Percentiles rank a stretch among this genome's conserved stretches.
Conservation (phyloP, 805 yeast species). For the Ogataea methylovora region DNA sequence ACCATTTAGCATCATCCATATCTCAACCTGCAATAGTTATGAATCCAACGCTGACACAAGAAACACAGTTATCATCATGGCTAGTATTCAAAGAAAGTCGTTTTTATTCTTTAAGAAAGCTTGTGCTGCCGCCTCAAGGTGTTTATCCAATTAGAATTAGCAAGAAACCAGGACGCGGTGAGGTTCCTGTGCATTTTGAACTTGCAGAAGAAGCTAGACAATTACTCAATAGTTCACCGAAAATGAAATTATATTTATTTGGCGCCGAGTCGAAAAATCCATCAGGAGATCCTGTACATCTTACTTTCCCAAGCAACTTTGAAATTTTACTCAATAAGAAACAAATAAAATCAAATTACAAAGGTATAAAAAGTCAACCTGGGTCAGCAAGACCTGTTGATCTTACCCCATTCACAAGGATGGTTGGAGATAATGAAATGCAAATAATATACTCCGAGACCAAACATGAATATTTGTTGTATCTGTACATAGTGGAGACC, state of each 20-base stretch:
- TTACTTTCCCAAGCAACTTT: slow-evolving; percentile 66
- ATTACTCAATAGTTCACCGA: slow-evolving; percentile 23
- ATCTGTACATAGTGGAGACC: slow-evolving; percentile 51
- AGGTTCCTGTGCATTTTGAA: too few relatives aligned
- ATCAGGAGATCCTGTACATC: too few relatives aligned
- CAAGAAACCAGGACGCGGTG: too few relatives aligned
- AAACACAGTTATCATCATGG: too few relatives aligned
- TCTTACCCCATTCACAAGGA: slow-evolving; percentile 43
- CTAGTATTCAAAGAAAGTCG: too few relatives aligned
- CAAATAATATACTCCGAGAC: slow-evolving; percentile 55
- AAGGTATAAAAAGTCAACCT: slow-evolving; percentile 67
- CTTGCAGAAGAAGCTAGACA: slow-evolving; percentile 35
- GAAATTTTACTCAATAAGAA: slow-evolving; percentile 57
- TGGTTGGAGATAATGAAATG: slow-evolving; percentile 29
- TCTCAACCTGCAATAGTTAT: too few relatives aligned
- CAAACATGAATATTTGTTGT: slow-evolving; percentile 39
- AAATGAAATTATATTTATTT: slow-evolving; percentile 41
- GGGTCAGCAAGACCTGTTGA: slow-evolving; percentile 85
- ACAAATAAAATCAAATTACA: slow-evolving; percentile 44
- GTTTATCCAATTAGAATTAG: too few relatives aligned
- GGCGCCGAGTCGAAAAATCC: too few relatives aligned
- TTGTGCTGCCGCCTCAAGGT: too few relatives aligned
- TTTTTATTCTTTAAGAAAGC: too few relatives aligned
- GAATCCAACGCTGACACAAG: too few relatives aligned
- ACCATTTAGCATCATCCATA: too few relatives aligned